Evolutionary conservation across 768 basidiomycete species (phyloP).

Genomic region (Phaeolepiota aurea): DNA sequence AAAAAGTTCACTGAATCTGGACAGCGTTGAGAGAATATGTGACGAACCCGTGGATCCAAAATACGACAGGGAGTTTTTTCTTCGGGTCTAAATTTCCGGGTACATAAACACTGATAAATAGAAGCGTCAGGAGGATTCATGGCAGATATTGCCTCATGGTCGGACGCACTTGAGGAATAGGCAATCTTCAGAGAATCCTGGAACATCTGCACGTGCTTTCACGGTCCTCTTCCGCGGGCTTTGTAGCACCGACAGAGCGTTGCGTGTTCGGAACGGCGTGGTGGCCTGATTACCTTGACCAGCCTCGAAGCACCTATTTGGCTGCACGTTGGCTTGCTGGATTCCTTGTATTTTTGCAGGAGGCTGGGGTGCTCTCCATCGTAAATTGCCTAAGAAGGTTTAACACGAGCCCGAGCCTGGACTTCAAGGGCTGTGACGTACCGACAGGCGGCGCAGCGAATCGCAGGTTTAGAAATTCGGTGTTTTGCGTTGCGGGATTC

Average conservation of each 20-base stretch:
- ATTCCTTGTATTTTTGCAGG: slow-evolving; percentile 14
- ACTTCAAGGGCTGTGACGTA: no score
- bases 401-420: no score
- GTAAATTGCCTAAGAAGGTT: slow-evolving; percentile 19
- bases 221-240: background rate
- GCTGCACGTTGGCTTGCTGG: slow-evolving; percentile 17
- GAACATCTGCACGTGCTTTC: slow-evolving; percentile 2
- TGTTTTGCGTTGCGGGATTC: slow-evolving; percentile 1
- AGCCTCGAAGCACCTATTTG: slow-evolving; percentile 21
- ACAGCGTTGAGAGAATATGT: background rate
- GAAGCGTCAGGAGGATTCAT: background rate
- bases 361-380: slow-evolving; percentile 20
- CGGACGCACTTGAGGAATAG: slow-evolving; percentile 18
- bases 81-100: slow-evolving; percentile 12
- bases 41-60: slow-evolving; percentile 27
- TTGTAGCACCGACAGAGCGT: background rate
- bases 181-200: slow-evolving; percentile 19
- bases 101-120: slow-evolving; percentile 18
- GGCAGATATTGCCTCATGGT: background rate
- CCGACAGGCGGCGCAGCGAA: slow-evolving; percentile 3
- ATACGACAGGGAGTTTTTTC: slow-evolving; percentile 15
- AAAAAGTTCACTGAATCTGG: background rate
- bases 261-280: slow-evolving; percentile 14
- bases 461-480: slow-evolving; percentile 2
- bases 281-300: slow-evolving; percentile 16